Percentiles rank a stretch among this genome's conserved stretches.
Conservation (phyloP, 768 basidiomycete species). For the Tulasnella sp. region DNA sequence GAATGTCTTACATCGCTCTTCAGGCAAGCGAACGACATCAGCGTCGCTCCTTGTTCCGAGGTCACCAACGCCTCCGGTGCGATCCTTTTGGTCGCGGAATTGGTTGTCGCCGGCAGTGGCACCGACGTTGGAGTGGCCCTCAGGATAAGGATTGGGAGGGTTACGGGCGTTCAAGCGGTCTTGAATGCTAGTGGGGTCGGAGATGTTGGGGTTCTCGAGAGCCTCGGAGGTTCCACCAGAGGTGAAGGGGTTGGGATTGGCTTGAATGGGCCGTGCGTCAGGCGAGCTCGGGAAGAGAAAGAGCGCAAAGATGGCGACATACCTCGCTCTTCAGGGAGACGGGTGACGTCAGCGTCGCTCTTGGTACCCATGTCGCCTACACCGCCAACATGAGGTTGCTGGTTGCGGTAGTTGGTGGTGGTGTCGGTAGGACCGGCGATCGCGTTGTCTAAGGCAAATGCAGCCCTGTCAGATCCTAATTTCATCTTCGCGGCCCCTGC, state of each 20-base stretch:
- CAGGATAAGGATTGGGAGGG: background rate
- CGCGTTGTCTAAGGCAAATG: background rate
- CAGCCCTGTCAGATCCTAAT: background rate
- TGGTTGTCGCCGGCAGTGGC: background rate
- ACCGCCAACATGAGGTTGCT: conserved; percentile 4
- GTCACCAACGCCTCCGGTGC: conserved; percentile 2
- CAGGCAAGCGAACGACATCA: conserved; percentile 3
- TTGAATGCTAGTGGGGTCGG: background rate
- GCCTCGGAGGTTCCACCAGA: background rate
- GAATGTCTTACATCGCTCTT: background rate
- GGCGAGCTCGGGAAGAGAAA: background rate
- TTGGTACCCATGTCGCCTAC: conserved; percentile 1
- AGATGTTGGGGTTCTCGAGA: background rate
- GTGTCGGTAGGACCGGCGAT: background rate
- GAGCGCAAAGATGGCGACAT: background rate
- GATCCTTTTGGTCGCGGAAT: background rate
- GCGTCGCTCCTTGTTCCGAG: conserved; percentile 1
- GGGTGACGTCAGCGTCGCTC: background rate
- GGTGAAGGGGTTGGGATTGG: background rate
- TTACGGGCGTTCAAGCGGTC: background rate
- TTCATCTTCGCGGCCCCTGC: too few species aligned
- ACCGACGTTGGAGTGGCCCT: background rate
- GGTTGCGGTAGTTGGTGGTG: background rate
- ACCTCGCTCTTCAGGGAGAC: conserved; percentile 11
- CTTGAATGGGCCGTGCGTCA: background rate